These are phyloP conservation scores for Zoysia japonica DNA, from an alignment of 176 grass and related monocot genomes.

Conservation along the genomic window DNA sequence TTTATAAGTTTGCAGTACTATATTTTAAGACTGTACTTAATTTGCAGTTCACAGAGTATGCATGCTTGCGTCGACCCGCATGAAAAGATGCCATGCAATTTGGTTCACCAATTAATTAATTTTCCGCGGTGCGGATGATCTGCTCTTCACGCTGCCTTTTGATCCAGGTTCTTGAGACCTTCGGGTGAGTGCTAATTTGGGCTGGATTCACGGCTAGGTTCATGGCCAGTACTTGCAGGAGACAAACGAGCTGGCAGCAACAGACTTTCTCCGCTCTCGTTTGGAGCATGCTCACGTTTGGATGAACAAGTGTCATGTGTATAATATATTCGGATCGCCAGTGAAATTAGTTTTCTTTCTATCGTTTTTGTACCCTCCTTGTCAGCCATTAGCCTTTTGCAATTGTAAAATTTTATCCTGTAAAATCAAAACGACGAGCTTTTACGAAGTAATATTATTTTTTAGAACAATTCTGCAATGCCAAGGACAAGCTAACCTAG, in stretches of 20 bases:
- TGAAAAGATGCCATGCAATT: conserved; percentile 22
- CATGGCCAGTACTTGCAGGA: conserved; percentile 13
- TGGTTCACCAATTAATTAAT: neutral
- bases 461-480: neutral
- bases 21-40: neutral
- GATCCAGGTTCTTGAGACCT: neutral
- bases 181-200: neutral
- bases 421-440: neutral
- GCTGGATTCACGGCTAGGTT: conserved; percentile 41
- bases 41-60: neutral
- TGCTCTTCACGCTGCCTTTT: neutral
- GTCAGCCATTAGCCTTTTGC: neutral
- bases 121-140: neutral
- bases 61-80: conserved; percentile 13
- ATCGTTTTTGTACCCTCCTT: neutral
- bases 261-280: neutral
- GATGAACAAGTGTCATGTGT: neutral
- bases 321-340: neutral
- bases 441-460: neutral
- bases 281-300: neutral
- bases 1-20: too few relatives aligned
- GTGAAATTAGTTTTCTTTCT: neutral
- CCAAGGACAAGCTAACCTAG: conserved; percentile 3
- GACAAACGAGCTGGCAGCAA: conserved; percentile 8
- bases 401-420: neutral